phyloP scores from a whole-genome alignment of 2,329 filamentous ascomycete species.

The Xylariaceae sp. region DNA sequence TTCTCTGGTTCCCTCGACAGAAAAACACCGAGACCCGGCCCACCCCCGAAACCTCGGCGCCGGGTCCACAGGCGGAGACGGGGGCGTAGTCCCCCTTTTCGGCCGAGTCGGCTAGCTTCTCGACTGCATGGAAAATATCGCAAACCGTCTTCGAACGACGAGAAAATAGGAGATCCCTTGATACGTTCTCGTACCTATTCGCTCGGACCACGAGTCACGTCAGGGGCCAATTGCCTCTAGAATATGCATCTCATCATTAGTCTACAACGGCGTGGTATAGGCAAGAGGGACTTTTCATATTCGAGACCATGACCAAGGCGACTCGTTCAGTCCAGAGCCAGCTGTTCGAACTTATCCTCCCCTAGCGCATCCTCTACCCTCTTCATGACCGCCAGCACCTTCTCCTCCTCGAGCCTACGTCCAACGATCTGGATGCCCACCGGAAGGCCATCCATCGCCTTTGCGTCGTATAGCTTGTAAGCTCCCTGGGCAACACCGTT shows the following conservation, averaged over 20 bases:
- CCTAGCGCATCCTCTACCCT: slow-evolving; percentile 69
- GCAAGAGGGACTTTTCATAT: background rate
- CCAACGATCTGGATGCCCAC: slow-evolving; percentile 83
- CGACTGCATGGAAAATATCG: too few relatives aligned
- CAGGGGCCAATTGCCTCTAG: background rate
- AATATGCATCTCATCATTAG: background rate
- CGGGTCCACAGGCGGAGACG: too few relatives aligned
- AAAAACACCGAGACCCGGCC: too few relatives aligned
- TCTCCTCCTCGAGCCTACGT: slow-evolving; percentile 76
- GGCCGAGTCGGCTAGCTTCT: too few relatives aligned
- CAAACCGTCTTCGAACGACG: too few relatives aligned
- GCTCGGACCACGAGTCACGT: background rate
- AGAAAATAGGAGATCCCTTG: background rate
- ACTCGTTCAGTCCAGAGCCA: slow-evolving; percentile 41
- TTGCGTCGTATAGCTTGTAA: slow-evolving; percentile 78
- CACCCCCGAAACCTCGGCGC: too few relatives aligned
- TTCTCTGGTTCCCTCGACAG: too few relatives aligned
- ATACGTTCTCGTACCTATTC: background rate
- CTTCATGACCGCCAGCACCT: slow-evolving; percentile 76
- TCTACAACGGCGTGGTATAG: background rate
- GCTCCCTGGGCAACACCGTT: slow-evolving; percentile 79
- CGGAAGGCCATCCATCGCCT: slow-evolving; percentile 79
- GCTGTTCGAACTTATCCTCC: slow-evolving; percentile 46
- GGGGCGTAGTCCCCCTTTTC: too few relatives aligned
- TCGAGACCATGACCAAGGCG: too few relatives aligned